Evolutionary conservation across 2,329 filamentous ascomycete species (phyloP).

Genomic region (Fusarium devonianum): DNA sequence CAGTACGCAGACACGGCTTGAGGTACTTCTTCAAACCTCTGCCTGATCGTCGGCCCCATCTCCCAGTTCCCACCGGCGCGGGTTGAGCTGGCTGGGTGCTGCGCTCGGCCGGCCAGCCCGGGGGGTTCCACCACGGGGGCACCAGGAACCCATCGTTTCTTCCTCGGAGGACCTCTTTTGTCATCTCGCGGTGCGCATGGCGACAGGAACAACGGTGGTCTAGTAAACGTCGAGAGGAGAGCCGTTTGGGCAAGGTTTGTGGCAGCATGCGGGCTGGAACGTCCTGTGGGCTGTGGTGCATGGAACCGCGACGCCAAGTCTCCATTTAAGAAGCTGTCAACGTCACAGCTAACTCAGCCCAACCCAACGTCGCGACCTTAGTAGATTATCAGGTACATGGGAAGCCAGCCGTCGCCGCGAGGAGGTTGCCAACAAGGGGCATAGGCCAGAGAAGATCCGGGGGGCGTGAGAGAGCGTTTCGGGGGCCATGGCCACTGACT

Average conservation of each 20-base stretch:
- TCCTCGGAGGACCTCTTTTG: constrained; percentile 4
- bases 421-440: constrained; percentile 19
- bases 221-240: background rate
- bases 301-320: too few species aligned
- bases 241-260: too few species aligned
- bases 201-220: constrained; percentile 18
- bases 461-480: constrained; percentile 21
- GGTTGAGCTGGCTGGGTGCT: constrained; percentile 28
- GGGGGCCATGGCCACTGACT: constrained; percentile 15
- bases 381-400: constrained; percentile 5
- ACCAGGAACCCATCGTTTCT: constrained; percentile 21
- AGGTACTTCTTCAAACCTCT: constrained; percentile 28
- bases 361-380: constrained; percentile 23
- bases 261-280: background rate
- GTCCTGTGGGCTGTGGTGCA: constrained; percentile 3
- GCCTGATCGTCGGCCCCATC: constrained; percentile 29
- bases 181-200: constrained; percentile 18
- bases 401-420: background rate
- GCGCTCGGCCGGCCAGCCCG: constrained; percentile 26
- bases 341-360: constrained; percentile 14
- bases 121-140: constrained; percentile 25
- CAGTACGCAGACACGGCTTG: constrained; percentile 34
- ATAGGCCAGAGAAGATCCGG: constrained; percentile 1
- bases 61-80: constrained; percentile 29
- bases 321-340: constrained; percentile 20